Evolutionary conservation across 148 eudicot genomes (phyloP), one percentile per base, ranked within the genome.

Genomic region (Arbutus unedo): DNA sequence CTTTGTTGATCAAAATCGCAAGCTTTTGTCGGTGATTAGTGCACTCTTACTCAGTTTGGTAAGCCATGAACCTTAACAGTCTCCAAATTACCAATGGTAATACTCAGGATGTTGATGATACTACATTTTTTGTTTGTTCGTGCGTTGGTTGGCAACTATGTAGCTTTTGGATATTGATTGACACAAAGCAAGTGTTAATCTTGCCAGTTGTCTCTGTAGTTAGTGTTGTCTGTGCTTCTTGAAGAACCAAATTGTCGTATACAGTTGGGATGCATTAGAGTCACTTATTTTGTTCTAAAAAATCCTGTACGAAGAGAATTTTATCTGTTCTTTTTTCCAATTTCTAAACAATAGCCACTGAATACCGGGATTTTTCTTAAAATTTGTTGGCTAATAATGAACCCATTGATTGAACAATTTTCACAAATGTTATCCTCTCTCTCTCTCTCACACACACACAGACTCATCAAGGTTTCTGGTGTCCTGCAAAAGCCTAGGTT

Each of bases 21-120:
- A 93, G 87, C 89, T 92, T 90, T 86, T 94, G 85, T 91, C 98
- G 16, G 77, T 90, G 81, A 84, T 91, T 82, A 94, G 88, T 89
- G 97, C 96, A 38, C 74, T 96, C 80, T 83, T 95, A 25, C 95
- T 95, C 60, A 79, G 94, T 87, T 83, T 91, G 80, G 98, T 95
- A 91, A 90, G 97, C 51, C 82, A 38, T 57, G 62, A 82, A 81
- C 56, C 50, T 74, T 66, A 10, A 44, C 15, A 38, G 5, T 81
- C 57, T 59, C 55, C 47, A 3, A 21, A 38, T 19, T 21, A 53
- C 48, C 45, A 6, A 11, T 51, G 74, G 6, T 60, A 19, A 51
- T 74, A 43, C 49, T 82, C 18, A 4, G 80, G 8, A 19, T 44
- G n/a, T 53, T 38, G 8, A 21, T 79, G 19, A 19, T 70, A 38